Evolutionary conservation across 257 asterid genomes (phyloP), one percentile per base, ranked within the genome.

Genomic region (Gentiana macrophylla): DNA sequence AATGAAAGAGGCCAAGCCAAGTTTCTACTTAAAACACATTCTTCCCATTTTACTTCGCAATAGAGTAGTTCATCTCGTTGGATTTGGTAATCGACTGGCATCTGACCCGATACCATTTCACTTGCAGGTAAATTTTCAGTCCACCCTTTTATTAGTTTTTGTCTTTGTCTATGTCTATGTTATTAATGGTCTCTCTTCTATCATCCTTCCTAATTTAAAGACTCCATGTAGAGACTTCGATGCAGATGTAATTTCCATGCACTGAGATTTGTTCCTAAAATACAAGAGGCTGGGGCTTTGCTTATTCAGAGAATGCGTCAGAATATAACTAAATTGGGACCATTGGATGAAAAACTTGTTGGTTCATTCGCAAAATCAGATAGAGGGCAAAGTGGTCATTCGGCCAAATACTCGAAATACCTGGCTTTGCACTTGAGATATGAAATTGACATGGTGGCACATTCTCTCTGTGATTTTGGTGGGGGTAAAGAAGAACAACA

Each of bases 401-500:
- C 70, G 37, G 55, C 70, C 62, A 88, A 83, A 75, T 79, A 52
- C 37, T 67, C 94, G 4, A 85, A 81, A 59, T 92, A 92, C 67
- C 64, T 88, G 49, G 94, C 97, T 71, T 78, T 92, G 66, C 99
- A 92, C 80, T 62, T 92, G 72, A 88, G 99, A 72, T 92, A 85
- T 79, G 99, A 92, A 81, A 85, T 92, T 53, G 95, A 92, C 79
- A 92, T 92, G 99, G 97, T 92, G 76, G 97, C 99, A 49, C 99
- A 92, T 77, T 92, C 97, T 47, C 70, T 88, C 35, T 92, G 99
- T 53, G 91, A 85, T 66, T 92, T 76, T 59, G 97, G 95, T 71
- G 99, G 97, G 53, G 99, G 97, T 68, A 80, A 80, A 67, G 83
- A 65, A 62, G 99, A 92, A 80, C 78, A 50, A 46, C 70, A 45